Base-by-base conservation (phyloP, 495 filamentous ascomycete species). In the Talaromyces trachyspermus region DNA sequence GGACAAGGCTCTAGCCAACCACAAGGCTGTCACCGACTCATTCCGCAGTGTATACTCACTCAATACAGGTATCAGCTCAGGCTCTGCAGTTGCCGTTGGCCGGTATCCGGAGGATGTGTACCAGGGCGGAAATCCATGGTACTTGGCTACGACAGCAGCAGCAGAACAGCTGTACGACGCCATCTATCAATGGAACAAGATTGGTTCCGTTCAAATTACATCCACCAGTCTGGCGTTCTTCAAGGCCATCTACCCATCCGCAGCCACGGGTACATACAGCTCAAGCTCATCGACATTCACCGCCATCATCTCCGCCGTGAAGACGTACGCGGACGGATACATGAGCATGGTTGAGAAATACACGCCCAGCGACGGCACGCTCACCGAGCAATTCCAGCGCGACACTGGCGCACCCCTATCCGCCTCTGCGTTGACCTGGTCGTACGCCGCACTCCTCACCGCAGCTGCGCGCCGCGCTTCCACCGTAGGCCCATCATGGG, bases 91-190 rank as follows among this genome's bases (percentile, higher is more conserved):
- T 18, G 78, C 79, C 22, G 67, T 81, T 11, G 82, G 82, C 43
- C 62, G 83, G 8, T 85, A 86, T 58, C 58, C 79, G 2, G 80
- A 84, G 50, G 83, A 86, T 52, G 56, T 66, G 4, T 86, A 84
- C 53, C 77, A 78, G 55, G 73, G 72, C 33, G 80, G 79, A 27
- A 75, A 81, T 60, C 76, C 76, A 7, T 81, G 79, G 79, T 80
- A 78, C 53, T 68, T 84, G 9, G 57, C 63, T 48, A 83, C 76
- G 17, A 66, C 80, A 17, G 76, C 74, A n/a, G 75, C 75, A 0
- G 78, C 77, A 27, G 79, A 84, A 54, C 68, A 75, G 57, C 69
- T 84, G 17, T 84, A 83, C 54, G 75, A 77, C 45, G 75, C 79
- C 4, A 38, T 81, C 18, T 72, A 74, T 46, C 74, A 79, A 43